Evolutionary conservation across 345 rosid species (phyloP).

Genomic region (Brassica carinata): DNA sequence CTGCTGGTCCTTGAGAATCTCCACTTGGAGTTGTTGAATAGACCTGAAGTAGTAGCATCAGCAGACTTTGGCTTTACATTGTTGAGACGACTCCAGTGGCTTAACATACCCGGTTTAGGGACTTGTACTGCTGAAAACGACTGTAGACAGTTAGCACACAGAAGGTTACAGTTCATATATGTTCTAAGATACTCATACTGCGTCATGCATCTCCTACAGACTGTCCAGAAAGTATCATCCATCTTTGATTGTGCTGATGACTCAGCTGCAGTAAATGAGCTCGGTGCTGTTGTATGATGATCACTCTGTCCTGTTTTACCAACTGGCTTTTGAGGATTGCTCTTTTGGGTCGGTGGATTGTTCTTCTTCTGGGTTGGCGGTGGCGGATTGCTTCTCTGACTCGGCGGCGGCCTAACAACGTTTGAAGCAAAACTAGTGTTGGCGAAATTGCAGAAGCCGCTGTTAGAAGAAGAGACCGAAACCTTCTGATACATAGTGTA

Average conservation of each 20-base stretch:
- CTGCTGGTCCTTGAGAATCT: conserved; percentile 53
- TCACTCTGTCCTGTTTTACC: not conserved
- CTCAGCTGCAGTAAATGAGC: conserved; percentile 26
- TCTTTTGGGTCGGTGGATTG: conserved; percentile 37
- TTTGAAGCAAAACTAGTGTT: conserved; percentile 40
- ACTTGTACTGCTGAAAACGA: conserved; percentile 59
- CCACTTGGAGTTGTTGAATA: conserved; percentile 45
- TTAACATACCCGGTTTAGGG: conserved; percentile 54
- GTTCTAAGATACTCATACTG: conserved; percentile 63
- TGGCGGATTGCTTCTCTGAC: conserved; percentile 35
- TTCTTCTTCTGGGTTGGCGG: conserved; percentile 38
- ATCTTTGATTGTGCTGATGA: conserved; percentile 41
- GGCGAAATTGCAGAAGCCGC: conserved; percentile 47
- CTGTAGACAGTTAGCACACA: conserved; percentile 66
- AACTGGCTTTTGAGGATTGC: conserved; percentile 31
- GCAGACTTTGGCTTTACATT: conserved; percentile 48
- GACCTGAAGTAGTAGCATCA: conserved; percentile 30
- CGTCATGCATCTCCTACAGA: conserved; percentile 63
- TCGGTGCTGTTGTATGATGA: conserved; percentile 24
- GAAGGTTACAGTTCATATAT: conserved; percentile 57
- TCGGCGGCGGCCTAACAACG: conserved; percentile 21
- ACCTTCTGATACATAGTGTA: conserved; percentile 44
- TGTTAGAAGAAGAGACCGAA: conserved; percentile 47
- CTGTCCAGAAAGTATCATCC: conserved; percentile 61
- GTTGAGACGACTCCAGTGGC: conserved; percentile 48